phyloP scores from a whole-genome alignment of 1,284 basidiomycete genomes.

The Boletus semigastroideus region DNA sequence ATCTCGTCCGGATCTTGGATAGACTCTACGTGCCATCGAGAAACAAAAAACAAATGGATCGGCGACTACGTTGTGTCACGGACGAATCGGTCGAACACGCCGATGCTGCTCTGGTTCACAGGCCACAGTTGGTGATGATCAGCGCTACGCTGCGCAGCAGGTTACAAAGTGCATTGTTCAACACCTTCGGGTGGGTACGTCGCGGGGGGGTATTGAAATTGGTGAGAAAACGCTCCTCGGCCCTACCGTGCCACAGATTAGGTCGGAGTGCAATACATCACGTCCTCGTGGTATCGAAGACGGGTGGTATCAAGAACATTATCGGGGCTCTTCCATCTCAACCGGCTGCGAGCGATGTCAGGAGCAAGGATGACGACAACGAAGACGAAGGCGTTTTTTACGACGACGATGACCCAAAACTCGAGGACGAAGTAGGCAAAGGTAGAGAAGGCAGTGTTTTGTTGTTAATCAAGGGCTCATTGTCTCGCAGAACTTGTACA shows the following conservation, averaged over 20 bases:
- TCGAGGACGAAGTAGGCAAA: constrained; percentile 23
- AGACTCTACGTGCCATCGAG: constrained; percentile 41
- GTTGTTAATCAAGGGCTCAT: constrained; percentile 5
- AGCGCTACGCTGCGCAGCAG: constrained; percentile 67
- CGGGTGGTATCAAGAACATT: constrained; percentile 53
- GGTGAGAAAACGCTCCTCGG: constrained; percentile 30
- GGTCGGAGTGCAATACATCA: constrained; percentile 49
- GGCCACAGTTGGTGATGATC: constrained; percentile 62
- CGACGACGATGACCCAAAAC: constrained; percentile 23
- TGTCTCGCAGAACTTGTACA: constrained; percentile 41
- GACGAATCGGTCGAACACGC: constrained; percentile 6
- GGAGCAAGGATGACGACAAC: constrained; percentile 5
- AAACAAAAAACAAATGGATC: background rate
- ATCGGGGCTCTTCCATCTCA: constrained; percentile 26
- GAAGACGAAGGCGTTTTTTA: constrained; percentile 19
- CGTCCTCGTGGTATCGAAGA: constrained; percentile 57
- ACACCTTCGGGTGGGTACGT: constrained; percentile 56
- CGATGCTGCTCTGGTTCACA: constrained; percentile 20
- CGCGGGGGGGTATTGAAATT: constrained; percentile 48
- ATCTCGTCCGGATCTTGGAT: constrained; percentile 59
- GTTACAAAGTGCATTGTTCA: constrained; percentile 49
- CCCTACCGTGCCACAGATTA: constrained; percentile 26
- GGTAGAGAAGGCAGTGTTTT: constrained; percentile 15
- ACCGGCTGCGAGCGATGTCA: background rate
- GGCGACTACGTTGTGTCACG: background rate